Evolutionary conservation across 1,284 basidiomycete species (phyloP), one percentile per base, ranked within the genome.

Genomic region (Porogramme epimiltina): DNA sequence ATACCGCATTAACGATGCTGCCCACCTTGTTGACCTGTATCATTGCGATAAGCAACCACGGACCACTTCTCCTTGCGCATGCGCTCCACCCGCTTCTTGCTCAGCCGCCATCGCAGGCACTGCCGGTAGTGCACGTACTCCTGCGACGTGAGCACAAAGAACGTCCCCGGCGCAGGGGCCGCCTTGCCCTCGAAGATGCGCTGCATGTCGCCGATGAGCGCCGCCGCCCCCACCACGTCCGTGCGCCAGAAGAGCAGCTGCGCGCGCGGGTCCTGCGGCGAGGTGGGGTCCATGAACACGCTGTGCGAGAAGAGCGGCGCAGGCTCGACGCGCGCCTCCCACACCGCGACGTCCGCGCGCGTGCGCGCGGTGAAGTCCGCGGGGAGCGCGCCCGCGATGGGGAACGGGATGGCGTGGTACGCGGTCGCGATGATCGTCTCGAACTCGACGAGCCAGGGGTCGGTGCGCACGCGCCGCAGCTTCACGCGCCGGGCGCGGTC

Each of bases 371-470:
- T 31, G 43, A 45, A 45, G 33, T 45, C 43, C 13, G 31, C 19
- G 2, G 43, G 43, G 25, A 43, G 34, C 22, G 31, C 4, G 42
- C 13, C 18, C 4, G 63, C 42, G 3, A 72, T 24, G 3, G 66
- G 61, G 55, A 72, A 74, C 16, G 69, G 68, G 9, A 70, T 38
- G 2, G 61, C 66, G 16, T 64, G 56, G 26, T 60, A 58, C 2
- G 62, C 61, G 0, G 59, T 47, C 11, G 65, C 65, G 28, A 73
- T 42, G 16, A 72, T 66, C 31, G 46, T 61, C 51, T 71, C 66
- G 24, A 71, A 45, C 49, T 73, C 71, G 5, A 62, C 50, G 20
- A 58, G 61, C 70, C 70, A 72, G 0, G 67, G 64, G 33, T 66
- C 65, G 9, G 70, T 60, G 24, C 67, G 62, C 1, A 72, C 55